These are phyloP conservation scores for Tinospora cordifolia DNA, from an alignment of 164 flowering plant species.

Conservation along the genomic window DNA sequence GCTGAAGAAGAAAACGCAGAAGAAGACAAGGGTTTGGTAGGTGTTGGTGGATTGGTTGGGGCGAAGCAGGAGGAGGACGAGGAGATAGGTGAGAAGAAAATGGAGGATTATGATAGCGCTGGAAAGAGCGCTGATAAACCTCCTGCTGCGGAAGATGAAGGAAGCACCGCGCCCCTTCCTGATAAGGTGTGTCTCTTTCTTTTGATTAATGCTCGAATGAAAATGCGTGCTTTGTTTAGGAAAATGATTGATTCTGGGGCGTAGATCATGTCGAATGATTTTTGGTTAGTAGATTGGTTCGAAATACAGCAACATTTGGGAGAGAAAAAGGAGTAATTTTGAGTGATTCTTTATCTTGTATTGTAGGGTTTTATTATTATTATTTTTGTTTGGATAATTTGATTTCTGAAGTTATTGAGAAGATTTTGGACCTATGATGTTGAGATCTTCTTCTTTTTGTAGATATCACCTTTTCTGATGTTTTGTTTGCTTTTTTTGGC, in stretches of 20 bases:
- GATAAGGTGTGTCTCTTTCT: conserved; percentile 44
- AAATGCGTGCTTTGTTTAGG: neutral
- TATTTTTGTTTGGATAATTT: neutral
- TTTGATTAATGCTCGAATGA: neutral
- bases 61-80: conserved; percentile 15
- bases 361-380: too few relatives aligned
- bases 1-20: conserved; percentile 14
- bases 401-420: neutral
- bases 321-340: too few relatives aligned
- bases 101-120: conserved; percentile 67
- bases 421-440: neutral
- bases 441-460: neutral
- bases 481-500: too few relatives aligned
- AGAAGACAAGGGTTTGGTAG: conserved; percentile 16
- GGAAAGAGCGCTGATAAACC: conserved; percentile 53
- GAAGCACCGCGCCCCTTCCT: conserved; percentile 64
- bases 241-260: neutral
- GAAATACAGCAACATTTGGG: too few relatives aligned
- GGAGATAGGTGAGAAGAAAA: conserved; percentile 33
- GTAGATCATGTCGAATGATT: too few relatives aligned
- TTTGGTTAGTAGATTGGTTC: too few relatives aligned
- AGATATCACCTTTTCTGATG: neutral
- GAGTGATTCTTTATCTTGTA: too few relatives aligned
- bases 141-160: conserved; percentile 62
- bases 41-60: conserved; percentile 3